Conservation (phyloP, 441 rosid species). For the Macaranga tanarius region DNA sequence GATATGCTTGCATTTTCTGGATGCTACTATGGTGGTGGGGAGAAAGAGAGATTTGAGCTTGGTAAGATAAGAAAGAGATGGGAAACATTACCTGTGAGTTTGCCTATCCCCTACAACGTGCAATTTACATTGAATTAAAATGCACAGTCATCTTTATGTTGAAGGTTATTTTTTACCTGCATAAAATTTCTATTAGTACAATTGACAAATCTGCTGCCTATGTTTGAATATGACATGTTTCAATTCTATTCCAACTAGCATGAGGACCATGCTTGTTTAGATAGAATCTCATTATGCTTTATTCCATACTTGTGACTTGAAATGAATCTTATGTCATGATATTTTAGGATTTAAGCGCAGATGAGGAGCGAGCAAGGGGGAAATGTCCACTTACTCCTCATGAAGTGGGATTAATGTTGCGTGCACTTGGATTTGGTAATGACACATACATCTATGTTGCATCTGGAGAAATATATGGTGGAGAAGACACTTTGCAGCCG, state of each 20-base stretch:
- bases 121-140: conserved; percentile 4
- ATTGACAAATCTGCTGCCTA: not conserved
- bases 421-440: conserved; percentile 86
- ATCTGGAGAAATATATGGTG: conserved; percentile 97
- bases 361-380: conserved; percentile 89
- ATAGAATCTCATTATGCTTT: conserved; percentile 7
- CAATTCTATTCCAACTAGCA: not conserved
- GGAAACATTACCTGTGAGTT: conserved; percentile 93
- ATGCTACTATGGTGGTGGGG: conserved; percentile 98
- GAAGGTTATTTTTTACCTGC: not conserved
- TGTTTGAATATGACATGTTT: not conserved
- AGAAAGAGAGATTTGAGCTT: conserved; percentile 87
- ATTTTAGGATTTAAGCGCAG: conserved; percentile 75
- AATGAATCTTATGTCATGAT: conserved; percentile 3
- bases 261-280: not conserved
- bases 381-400: conserved; percentile 97
- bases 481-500: conserved; percentile 83
- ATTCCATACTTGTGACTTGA: conserved; percentile 5
- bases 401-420: conserved; percentile 95
- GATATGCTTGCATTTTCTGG: conserved; percentile 99
- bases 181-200: not conserved
- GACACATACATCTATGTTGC: conserved; percentile 89
- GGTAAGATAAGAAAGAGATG: conserved; percentile 92
- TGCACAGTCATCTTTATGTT: not conserved
- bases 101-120: conserved; percentile 18